A percentile compares a stretch with the other conserved stretches of the same genome.
Conservation (phyloP, 441 rosid genomes). For the Raphanus hybrid region DNA sequence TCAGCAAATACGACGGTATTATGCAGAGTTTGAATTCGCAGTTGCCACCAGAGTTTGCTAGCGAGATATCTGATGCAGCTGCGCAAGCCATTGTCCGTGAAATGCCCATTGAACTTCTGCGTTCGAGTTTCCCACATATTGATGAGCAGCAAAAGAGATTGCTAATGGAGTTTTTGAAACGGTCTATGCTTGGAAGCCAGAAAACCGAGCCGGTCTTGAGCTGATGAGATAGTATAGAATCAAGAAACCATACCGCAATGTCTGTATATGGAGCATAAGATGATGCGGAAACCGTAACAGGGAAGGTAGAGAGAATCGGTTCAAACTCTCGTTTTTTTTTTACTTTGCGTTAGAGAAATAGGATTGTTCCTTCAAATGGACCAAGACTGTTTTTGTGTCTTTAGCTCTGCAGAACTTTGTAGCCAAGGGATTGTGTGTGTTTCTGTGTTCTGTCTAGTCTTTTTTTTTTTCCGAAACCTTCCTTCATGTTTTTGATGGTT, state of each 20-base stretch:
- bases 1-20: constrained; percentile 73
- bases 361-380: constrained; percentile 1
- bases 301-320: constrained; percentile 20
- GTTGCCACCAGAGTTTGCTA: constrained; percentile 40
- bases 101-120: constrained; percentile 83
- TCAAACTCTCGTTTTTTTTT: not conserved
- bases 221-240: constrained; percentile 47
- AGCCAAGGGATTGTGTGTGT: constrained; percentile 22
- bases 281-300: constrained; percentile 19
- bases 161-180: constrained; percentile 75
- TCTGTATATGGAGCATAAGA: constrained; percentile 25
- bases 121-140: constrained; percentile 81
- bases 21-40: constrained; percentile 65
- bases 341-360: constrained; percentile 13
- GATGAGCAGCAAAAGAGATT: constrained; percentile 77
- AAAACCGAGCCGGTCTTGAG: constrained; percentile 40
- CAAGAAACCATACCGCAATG: constrained; percentile 23
- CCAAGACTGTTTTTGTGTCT: constrained; percentile 29
- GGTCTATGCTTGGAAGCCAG: constrained; percentile 69
- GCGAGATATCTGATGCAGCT: constrained; percentile 58
- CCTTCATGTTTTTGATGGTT: not conserved
- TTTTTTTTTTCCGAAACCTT: constrained; percentile 16
- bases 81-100: constrained; percentile 78
- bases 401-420: constrained; percentile 28
- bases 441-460: constrained; percentile 28